phyloP scores from a whole-genome alignment of 2,329 filamentous ascomycete species.

The Neonectria faginata region DNA sequence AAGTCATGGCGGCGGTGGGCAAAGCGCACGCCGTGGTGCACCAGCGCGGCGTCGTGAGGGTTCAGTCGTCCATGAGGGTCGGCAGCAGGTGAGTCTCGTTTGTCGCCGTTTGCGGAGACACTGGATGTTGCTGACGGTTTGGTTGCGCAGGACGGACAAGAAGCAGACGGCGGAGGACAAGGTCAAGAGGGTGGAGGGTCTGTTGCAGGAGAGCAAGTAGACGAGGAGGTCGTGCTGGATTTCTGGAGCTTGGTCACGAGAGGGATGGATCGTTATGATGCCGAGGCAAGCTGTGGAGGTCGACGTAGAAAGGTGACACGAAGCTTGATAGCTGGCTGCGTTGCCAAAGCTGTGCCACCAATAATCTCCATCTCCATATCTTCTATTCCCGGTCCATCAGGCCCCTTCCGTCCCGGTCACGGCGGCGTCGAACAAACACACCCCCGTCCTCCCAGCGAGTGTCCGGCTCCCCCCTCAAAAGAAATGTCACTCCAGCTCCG shows the following conservation, averaged over 20 bases:
- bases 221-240: not conserved
- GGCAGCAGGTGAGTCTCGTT: slow-evolving; percentile 74
- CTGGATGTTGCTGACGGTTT: not conserved
- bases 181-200: slow-evolving; percentile 70
- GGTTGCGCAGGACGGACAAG: slow-evolving; percentile 78
- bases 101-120: not conserved
- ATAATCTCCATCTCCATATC: not conserved
- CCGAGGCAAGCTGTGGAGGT: slow-evolving; percentile 2
- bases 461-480: not conserved
- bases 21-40: slow-evolving; percentile 86
- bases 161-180: slow-evolving; percentile 84
- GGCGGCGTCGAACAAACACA: slow-evolving; percentile 2
- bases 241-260: not conserved
- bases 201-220: slow-evolving; percentile 51
- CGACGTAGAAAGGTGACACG: slow-evolving; percentile 3
- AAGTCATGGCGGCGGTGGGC: slow-evolving; percentile 86
- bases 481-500: not conserved
- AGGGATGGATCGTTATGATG: not conserved
- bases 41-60: slow-evolving; percentile 78
- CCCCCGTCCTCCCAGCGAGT: slow-evolving; percentile 14
- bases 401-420: slow-evolving; percentile 13
- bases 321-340: not conserved
- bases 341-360: not conserved
- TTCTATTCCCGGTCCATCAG: slow-evolving; percentile 8
- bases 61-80: slow-evolving; percentile 89